Conservation (phyloP, 345 rosid genomes). For the Geranium rotundifolium region DNA sequence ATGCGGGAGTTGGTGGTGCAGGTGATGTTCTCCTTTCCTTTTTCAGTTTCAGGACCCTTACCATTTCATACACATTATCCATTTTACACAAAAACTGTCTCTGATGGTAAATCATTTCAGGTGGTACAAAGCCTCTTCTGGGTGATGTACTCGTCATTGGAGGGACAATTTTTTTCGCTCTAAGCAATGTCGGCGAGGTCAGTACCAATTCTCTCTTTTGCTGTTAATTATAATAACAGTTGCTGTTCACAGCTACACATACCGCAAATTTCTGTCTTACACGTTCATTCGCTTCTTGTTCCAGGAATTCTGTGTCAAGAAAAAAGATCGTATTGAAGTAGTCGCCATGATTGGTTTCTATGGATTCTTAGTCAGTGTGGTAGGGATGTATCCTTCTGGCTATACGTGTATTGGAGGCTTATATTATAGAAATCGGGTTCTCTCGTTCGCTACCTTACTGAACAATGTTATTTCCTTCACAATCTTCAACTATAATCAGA, state of each 20-base stretch:
- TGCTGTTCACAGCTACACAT: no score
- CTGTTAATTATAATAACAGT: no score
- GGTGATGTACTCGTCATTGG: constrained; percentile 40
- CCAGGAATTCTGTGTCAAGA: constrained; percentile 54
- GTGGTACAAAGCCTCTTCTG: constrained; percentile 32
- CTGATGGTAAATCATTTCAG: constrained; percentile 13
- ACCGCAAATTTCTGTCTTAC: neutral
- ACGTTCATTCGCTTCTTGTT: neutral
- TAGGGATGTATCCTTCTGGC: constrained; percentile 26
- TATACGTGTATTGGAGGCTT: no score
- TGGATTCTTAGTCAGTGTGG: constrained; percentile 33
- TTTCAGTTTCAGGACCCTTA: no score
- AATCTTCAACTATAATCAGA: constrained; percentile 24
- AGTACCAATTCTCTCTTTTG: no score
- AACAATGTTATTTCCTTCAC: constrained; percentile 6
- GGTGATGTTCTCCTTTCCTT: constrained; percentile 13
- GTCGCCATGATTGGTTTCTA: constrained; percentile 38
- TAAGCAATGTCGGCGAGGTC: constrained; percentile 56
- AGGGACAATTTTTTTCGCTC: constrained; percentile 37
- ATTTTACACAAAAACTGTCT: neutral
- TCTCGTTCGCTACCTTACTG: neutral
- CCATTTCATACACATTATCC: no score
- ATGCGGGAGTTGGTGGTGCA: constrained; percentile 48
- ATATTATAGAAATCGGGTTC: neutral
- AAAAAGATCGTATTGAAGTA: constrained; percentile 39